Evolutionary conservation across 176 grass and related monocot genomes (phyloP), one percentile per base, ranked within the genome.

Genomic region (Zizania latifolia): DNA sequence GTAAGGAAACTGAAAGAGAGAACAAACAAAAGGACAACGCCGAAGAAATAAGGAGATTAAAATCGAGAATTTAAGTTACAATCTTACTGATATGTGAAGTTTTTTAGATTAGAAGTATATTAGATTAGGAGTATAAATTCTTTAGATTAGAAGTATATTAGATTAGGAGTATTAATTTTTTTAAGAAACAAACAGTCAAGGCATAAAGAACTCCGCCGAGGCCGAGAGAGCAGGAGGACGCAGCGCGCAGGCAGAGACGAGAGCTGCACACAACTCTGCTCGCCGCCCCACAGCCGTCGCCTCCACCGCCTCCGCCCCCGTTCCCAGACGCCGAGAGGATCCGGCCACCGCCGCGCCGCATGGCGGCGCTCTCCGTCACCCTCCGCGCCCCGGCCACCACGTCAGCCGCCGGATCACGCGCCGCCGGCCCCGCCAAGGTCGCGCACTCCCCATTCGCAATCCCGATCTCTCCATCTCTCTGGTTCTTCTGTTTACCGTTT

Each of bases 351-450:
- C 28, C 32, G 5, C 32, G 15, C 48, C 29, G 1, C 69, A 89
- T 93, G 84, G 88, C 88, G 45, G 62, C 87, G 22, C 82, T 81
- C 59, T 81, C 87, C 40, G 57, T 77, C 75, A 34, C 84, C 65
- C 78, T 86, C 76, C 72, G 90, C 71, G 60, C 78, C 65, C 71
- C 78, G 8, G 36, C 93, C 51, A 26, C 73, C 24, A 50, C 38
- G 11, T 31, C 82, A 23, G 14, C 80, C 6, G 44, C 46, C 56
- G 93, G 87, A 88, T 92, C 89, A 46, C 78, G 56, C 45, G 82
- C 71, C 57, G 57, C 72, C 28, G 56, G 58, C 28, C 69, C 82
- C 11, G 12, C 70, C 43, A 92, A 90, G 93, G 92, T 92, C n/a
- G n/a, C n/a, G n/a, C n/a, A n/a, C n/a, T n/a, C n/a, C 14, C 4